Base-by-base conservation (phyloP, 1,284 basidiomycete species). In the Caloboletus firmus region DNA sequence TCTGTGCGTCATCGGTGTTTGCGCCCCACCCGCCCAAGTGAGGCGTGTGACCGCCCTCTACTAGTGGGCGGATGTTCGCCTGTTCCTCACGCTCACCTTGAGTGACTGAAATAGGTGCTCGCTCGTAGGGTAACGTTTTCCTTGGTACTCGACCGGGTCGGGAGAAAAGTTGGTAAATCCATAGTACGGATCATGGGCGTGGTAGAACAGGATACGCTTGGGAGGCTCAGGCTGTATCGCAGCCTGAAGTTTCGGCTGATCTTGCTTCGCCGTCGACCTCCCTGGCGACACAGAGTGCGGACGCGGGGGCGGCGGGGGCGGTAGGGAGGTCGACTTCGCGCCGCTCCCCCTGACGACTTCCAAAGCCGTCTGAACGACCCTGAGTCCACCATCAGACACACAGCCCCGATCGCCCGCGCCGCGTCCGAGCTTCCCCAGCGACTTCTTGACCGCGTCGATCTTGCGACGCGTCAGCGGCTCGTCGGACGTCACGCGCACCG, bases 71-170 rank as follows among this genome's bases (percentile, higher is more conserved):
- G 40, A 42, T 11, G 31, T 26, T 48, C 15, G 34, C 13, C 2
- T 12, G 12, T 32, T 2, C 10, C 6, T 31, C n/a, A 31, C 5
- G 13, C 67, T 62, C 42, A 73, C 73, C 70, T 75, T 75, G 59
- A 74, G 67, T 22, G 74, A 69, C 50, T 75, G 74, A 36, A 75
- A 76, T 12, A 76, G 60, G 56, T 75, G 74, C 55, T 76, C 74
- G 55, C 72, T 74, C 13, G 75, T 76, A 2, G 74, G 70, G 49
- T 75, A 75, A 7, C 59, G 47, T 45, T 63, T 71, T 30, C 70
- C 74, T 18, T 55, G 57, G 58, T 74, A 75, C 28, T 63, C 62
- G 41, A 75, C 66, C 3, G 70, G 56, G 52, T 75, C 74, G 7
- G 67, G 57, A 6, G 75, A 76, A 57, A 76, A 75, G 56, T 76